phyloP scores from a whole-genome alignment of 257 asterid genomes.

The Solanum dulcamara region DNA sequence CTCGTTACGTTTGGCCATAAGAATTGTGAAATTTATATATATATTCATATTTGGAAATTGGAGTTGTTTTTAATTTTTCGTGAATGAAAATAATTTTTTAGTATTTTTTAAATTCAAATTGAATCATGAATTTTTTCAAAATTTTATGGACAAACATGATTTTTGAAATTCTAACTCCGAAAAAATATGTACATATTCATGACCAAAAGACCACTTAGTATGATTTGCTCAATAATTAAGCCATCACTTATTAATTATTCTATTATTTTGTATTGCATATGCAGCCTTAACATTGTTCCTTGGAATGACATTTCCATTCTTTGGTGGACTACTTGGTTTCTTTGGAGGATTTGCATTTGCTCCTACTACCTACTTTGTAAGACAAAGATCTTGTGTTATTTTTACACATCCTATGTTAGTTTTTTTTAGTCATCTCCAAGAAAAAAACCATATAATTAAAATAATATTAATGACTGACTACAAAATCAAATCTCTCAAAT shows the following conservation, averaged over 20 bases:
- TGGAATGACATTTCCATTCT: slow-evolving; percentile 31
- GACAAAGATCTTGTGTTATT: not conserved
- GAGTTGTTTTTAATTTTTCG: not conserved
- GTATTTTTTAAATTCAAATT: too few relatives aligned
- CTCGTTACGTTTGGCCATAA: not conserved
- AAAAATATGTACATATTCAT: not conserved
- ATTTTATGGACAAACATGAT: not conserved
- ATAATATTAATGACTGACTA: not conserved
- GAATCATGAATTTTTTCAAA: not conserved
- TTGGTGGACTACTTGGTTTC: not conserved
- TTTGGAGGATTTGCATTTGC: not conserved
- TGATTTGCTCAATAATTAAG: not conserved
- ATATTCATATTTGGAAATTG: too few relatives aligned
- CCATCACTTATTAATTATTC: not conserved
- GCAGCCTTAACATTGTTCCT: slow-evolving; percentile 28
- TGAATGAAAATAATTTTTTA: not conserved
- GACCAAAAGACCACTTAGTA: not conserved
- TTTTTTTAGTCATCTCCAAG: too few relatives aligned
- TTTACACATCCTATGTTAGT: too few relatives aligned
- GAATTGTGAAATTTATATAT: not conserved
- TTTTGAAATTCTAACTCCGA: not conserved
- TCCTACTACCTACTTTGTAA: slow-evolving; percentile 21
- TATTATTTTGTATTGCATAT: not conserved
- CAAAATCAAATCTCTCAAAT: not conserved
- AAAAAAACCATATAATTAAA: not conserved